Conservation (phyloP, 352 stramenopile genomes). For the Phytophthora multivora region DNA sequence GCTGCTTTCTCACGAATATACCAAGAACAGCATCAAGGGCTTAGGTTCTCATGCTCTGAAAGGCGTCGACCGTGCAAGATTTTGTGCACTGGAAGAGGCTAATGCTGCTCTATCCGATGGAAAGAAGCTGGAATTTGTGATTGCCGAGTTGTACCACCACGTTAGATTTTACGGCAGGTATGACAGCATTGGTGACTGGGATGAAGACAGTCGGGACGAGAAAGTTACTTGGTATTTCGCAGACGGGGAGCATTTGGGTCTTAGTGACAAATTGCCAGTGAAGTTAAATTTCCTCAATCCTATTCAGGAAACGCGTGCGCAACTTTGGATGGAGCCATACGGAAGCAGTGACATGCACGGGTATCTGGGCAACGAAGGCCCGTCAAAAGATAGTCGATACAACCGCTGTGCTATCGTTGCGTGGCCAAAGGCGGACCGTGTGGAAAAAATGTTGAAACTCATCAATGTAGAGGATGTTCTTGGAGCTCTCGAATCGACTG, state of each 20-base stretch:
- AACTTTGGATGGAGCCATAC: constrained; percentile 18
- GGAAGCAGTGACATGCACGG: constrained; percentile 17
- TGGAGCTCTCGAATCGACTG: neutral
- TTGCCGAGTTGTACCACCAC: neutral
- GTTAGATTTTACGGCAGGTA: neutral
- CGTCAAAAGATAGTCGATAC: constrained; percentile 25
- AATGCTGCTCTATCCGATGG: neutral
- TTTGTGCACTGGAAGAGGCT: neutral
- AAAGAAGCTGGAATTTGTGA: neutral
- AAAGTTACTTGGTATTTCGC: neutral
- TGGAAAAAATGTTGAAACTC: constrained; percentile 13
- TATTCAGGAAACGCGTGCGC: constrained; percentile 6
- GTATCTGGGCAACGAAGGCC: constrained; percentile 25
- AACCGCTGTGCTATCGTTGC: constrained; percentile 21
- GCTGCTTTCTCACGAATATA: constrained; percentile 21
- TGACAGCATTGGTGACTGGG: neutral
- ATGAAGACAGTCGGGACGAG: neutral
- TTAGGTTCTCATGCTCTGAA: constrained; percentile 19
- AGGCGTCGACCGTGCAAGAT: constrained; percentile 11
- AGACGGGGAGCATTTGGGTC: neutral
- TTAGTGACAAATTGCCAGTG: neutral
- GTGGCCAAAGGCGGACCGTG: neutral
- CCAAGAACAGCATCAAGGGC: constrained; percentile 5
- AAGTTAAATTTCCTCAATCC: constrained; percentile 32
- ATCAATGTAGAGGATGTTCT: constrained; percentile 4